Conservation (phyloP, 805 yeast species). For the Wickerhamiella australiensis region DNA sequence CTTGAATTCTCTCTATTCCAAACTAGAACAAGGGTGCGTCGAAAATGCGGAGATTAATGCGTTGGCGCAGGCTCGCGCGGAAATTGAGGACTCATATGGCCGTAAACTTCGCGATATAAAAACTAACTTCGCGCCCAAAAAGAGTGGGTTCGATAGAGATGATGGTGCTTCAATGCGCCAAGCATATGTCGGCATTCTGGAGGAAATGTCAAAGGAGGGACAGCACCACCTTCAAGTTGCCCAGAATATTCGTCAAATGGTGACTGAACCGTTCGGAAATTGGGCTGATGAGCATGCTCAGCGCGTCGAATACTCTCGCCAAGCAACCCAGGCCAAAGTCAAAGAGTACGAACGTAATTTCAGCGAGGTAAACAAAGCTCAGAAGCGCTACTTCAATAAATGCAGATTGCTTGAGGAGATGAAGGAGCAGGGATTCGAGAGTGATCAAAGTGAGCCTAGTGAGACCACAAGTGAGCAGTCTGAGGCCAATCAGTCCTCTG, state of each 20-base stretch:
- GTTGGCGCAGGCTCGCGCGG: constrained; percentile 57
- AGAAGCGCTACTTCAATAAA: constrained; percentile 61
- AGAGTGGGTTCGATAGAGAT: constrained; percentile 38
- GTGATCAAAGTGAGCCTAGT: constrained; percentile 12
- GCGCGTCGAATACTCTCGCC: constrained; percentile 51
- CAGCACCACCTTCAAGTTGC: constrained; percentile 49
- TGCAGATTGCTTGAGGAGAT: constrained; percentile 63
- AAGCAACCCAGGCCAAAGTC: constrained; percentile 39
- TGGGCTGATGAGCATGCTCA: constrained; percentile 68
- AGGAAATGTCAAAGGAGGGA: constrained; percentile 48
- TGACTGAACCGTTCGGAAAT: constrained; percentile 54
- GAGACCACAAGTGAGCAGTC: not conserved
- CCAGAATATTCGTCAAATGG: constrained; percentile 44
- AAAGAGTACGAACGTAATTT: constrained; percentile 40
- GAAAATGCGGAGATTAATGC: constrained; percentile 61
- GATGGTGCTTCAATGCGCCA: constrained; percentile 56
- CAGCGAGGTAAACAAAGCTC: constrained; percentile 42
- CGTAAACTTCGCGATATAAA: constrained; percentile 36
- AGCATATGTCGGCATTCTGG: constrained; percentile 46
- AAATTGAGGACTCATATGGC: constrained; percentile 58
- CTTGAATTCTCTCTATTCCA: constrained; percentile 28
- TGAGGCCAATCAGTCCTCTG: not conserved
- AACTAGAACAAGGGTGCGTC: constrained; percentile 39
- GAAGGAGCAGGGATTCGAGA: constrained; percentile 23
- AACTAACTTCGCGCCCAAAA: constrained; percentile 29